Evolutionary conservation across 345 rosid genomes (phyloP), one percentile per base, ranked within the genome.

Genomic region (Hibiscus trionum): DNA sequence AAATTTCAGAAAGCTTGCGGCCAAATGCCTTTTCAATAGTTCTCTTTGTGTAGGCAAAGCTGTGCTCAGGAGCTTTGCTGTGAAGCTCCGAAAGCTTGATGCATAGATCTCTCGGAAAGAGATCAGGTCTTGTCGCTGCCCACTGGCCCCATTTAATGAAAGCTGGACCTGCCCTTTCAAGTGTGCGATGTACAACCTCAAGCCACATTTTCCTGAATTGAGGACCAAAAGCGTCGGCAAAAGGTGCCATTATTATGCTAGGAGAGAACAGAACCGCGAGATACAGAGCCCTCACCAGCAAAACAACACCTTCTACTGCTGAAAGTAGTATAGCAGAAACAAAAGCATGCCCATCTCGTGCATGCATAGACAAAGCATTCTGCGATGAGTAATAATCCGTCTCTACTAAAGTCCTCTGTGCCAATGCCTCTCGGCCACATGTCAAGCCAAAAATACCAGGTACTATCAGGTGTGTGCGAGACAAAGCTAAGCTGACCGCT

Each of bases 141-240:
- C 99, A 96, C 69, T 96, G 99, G 24, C 99, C 99, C 91, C 96
- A 93, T 77, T 96, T 96, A 76, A 96, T 96, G 73, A 96, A 93
- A 42, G 99, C 99, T 64, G 99, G 99, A 70, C 99, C 99, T 37
- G 98, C 98, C 63, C 4, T 79, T 70, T 89, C 98, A 73, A 96
- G 79, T 8, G 97, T 88, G 15, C 86, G 84, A 77, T 76, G 98
- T 49, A 96, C 88, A 71, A 93, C 80, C 76, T 80, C 86, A 75
- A 87, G 90, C 90, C 89, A 88, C 31, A 80, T 0, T 37, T 85
- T 84, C 75, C 98, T 85, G 69, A 80, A 93, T 11, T 78, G 71
- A 24, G 88, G 72, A 52, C 98, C 98, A 55, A 79, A 88, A 11
- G 16, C 4, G 58, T 83, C 88, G 0, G 80, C 94, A 67, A 91